Evolutionary conservation across 495 filamentous ascomycete genomes (phyloP).

Genomic region (Aspergillus homomorphus): DNA sequence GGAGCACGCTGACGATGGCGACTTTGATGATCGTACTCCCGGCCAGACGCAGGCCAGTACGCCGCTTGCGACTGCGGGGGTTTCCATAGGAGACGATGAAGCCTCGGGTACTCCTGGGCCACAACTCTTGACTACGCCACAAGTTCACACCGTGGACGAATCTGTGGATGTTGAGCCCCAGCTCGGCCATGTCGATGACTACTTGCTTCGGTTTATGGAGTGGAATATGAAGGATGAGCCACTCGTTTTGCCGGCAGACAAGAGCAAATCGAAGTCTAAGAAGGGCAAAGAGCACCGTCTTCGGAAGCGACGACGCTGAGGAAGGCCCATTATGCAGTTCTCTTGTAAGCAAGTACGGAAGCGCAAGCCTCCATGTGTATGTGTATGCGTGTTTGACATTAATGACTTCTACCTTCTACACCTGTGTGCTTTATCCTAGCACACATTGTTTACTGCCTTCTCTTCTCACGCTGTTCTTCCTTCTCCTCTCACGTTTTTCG

Average conservation of each 20-base stretch:
- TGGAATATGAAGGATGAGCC: slow-evolving; percentile 74
- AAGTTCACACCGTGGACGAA: slow-evolving; percentile 28
- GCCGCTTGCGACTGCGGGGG: slow-evolving; percentile 20
- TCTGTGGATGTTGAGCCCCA: slow-evolving; percentile 34
- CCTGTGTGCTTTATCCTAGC: not conserved
- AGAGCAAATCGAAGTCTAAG: slow-evolving; percentile 71
- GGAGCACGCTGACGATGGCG: slow-evolving; percentile 77
- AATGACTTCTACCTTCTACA: not conserved
- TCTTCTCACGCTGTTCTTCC: not conserved
- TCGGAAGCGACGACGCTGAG: slow-evolving; percentile 38
- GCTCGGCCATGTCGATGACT: slow-evolving; percentile 71
- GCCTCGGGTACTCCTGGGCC: slow-evolving; percentile 17
- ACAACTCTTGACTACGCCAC: slow-evolving; percentile 8
- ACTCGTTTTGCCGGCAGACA: slow-evolving; percentile 74
- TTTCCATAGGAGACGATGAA: slow-evolving; percentile 18
- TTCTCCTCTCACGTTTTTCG: not conserved
- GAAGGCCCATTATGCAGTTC: not conserved
- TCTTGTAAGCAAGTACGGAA: not conserved
- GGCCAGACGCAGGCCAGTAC: slow-evolving; percentile 30
- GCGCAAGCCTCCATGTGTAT: not conserved
- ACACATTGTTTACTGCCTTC: not conserved
- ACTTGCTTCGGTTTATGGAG: slow-evolving; percentile 76
- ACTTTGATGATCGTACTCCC: slow-evolving; percentile 74
- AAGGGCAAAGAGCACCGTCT: slow-evolving; percentile 68
- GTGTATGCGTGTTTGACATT: not conserved